Conservation (phyloP, 768 basidiomycete genomes). For the Leccinum pellstonianum region DNA sequence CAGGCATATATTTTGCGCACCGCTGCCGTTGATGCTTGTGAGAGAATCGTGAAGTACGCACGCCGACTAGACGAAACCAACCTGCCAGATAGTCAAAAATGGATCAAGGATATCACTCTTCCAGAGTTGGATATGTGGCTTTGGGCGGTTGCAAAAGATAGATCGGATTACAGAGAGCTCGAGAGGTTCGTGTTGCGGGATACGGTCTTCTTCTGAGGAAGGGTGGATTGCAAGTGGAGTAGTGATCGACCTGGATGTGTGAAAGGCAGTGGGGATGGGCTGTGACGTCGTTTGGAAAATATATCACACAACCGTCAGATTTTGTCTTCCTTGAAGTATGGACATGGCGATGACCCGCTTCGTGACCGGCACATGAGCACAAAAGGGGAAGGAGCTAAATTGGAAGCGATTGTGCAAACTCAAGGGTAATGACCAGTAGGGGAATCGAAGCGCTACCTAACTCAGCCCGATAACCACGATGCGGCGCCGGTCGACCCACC, state of each 20-base stretch:
- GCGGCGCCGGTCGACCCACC: conserved; percentile 4
- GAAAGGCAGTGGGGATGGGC: conserved; percentile 2
- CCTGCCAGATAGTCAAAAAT: conserved; percentile 34
- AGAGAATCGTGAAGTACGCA: conserved; percentile 59
- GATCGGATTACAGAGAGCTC: conserved; percentile 65
- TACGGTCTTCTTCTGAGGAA: conserved; percentile 63
- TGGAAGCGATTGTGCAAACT: conserved; percentile 5
- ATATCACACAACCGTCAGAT: not conserved
- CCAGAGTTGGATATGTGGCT: conserved; percentile 75
- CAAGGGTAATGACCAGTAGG: conserved; percentile 3
- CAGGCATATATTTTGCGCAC: conserved; percentile 77
- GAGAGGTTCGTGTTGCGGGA: conserved; percentile 63
- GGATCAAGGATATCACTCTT: conserved; percentile 56
- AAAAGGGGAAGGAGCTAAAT: conserved; percentile 6
- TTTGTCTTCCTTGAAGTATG: not conserved
- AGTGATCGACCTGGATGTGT: not conserved
- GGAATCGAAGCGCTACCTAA: conserved; percentile 8
- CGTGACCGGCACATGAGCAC: conserved; percentile 2
- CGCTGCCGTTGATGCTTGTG: conserved; percentile 77
- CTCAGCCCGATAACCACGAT: conserved; percentile 6
- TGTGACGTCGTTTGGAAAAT: conserved; percentile 3
- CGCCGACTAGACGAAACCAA: conserved; percentile 30
- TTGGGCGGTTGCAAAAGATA: conserved; percentile 81
- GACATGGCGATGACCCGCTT: not conserved
- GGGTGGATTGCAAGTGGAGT: not conserved